A percentile compares a stretch with the other conserved stretches of the same genome.
These are phyloP conservation scores for Conoideocrella luteorostrata DNA, from an alignment of 2,329 filamentous ascomycete genomes.

Conservation along the genomic window DNA sequence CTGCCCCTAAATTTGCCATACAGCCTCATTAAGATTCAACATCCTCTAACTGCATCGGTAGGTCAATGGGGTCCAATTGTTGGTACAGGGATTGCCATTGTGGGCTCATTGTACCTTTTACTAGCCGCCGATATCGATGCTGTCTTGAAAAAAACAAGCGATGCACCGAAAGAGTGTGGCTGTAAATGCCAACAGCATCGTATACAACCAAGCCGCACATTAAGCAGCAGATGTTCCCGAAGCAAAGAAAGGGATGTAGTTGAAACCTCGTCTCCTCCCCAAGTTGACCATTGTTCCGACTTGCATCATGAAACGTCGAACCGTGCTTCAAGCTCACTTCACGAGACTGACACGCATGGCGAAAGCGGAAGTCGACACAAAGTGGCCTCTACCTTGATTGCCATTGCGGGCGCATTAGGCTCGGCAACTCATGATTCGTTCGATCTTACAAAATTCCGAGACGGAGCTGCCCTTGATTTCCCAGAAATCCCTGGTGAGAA, in stretches of 20 bases:
- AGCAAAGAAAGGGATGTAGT: not conserved
- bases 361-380: slow-evolving; percentile 28
- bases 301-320: not conserved
- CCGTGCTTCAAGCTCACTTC: not conserved
- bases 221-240: not conserved
- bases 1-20: not conserved
- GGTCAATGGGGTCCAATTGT: slow-evolving; percentile 56
- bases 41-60: slow-evolving; percentile 13
- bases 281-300: not conserved
- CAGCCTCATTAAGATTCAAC: too few species aligned
- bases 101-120: slow-evolving; percentile 53
- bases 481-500: slow-evolving; percentile 50
- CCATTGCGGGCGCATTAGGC: slow-evolving; percentile 38
- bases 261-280: not conserved
- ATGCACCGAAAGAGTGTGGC: not conserved
- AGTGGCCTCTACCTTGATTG: slow-evolving; percentile 36
- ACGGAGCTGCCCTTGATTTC: slow-evolving; percentile 40
- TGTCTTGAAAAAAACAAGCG: slow-evolving; percentile 6
- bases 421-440: slow-evolving; percentile 40
- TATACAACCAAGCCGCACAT: not conserved
- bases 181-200: slow-evolving; percentile 14
- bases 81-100: slow-evolving; percentile 48
- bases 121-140: slow-evolving; percentile 28
- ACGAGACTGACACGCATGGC: not conserved
- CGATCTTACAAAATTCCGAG: slow-evolving; percentile 42